Conservation (phyloP, 345 rosid species). For the Trapa bicornis region DNA sequence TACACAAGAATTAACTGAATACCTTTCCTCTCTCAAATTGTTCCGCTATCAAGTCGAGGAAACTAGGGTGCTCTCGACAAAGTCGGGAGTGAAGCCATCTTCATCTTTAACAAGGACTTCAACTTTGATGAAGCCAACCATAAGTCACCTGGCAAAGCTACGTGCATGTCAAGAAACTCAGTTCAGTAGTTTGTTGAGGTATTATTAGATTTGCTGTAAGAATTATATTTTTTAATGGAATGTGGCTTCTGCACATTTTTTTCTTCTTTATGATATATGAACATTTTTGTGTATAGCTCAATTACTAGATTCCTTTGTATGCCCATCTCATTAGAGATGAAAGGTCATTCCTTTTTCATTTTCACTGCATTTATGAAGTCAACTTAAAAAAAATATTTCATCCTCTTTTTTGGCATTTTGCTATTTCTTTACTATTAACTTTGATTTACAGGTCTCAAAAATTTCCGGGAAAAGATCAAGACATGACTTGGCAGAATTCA, state of each 20-base stretch:
- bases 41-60: constrained; percentile 13
- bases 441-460: constrained; percentile 30
- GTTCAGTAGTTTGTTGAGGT: constrained; percentile 34
- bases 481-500: constrained; percentile 22
- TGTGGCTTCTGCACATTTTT: not conserved
- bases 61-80: constrained; percentile 8
- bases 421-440: constrained; percentile 2
- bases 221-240: not conserved
- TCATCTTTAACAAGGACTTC: constrained; percentile 27
- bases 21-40: constrained; percentile 11
- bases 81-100: constrained; percentile 17
- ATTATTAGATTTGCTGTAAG: not conserved
- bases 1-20: not conserved
- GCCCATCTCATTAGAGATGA: not conserved
- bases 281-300: not conserved
- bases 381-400: not conserved
- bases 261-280: not conserved
- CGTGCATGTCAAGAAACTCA: constrained; percentile 27
- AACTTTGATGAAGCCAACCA: constrained; percentile 74
- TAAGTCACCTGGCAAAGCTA: constrained; percentile 73
- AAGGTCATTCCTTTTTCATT: not conserved
- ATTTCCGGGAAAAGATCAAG: constrained; percentile 18
- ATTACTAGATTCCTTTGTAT: not conserved
- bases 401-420: not conserved
- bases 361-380: not conserved